Evolutionary conservation across 768 basidiomycete species (phyloP), one percentile per base, ranked within the genome.

Genomic region (Boletus reticulatus): DNA sequence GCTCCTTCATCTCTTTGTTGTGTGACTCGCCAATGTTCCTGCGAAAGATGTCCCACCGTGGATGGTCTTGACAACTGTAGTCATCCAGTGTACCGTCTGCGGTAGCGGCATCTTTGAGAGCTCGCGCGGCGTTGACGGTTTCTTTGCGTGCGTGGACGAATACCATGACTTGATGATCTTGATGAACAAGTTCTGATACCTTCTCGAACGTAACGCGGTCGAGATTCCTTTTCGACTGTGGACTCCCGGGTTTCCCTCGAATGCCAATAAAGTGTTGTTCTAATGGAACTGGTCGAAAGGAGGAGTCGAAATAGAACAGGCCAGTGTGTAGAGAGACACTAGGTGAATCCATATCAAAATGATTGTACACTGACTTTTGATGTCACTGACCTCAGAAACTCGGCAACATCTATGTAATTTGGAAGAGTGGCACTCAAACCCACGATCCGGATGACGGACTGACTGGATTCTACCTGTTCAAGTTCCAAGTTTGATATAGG

Each of bases 141-240:
- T 98, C 97, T 74, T 97, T 98, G 31, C 97, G 83, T 14, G 97
- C 93, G 71, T 99, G 97, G 10, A 99, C 97, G 65, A 99, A 99
- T 1, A 99, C 95, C 95, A 99, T 98, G 57, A 97, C 94, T 71
- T 98, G 97, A 73, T 99, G 97, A 4, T 95, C 97, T 62, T 86
- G 82, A n/a, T 75, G 79, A 29, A 98, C 91, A 7, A 98, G 77
- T 34, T 90, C 88, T 4, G 88, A 81, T 19, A 98, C 94, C 73
- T 96, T 98, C 62, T 95, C 80, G 62, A 89, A 98, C 2, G 91
- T 87, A 24, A 93, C 92, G 24, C 76, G 76, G 70, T 99, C 97
- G 49, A 98, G 78, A 63, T 95, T 96, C 65, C 84, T 89, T 61
- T 84, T 85, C n/a, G 87, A 86, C 22, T 78, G 78, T 2, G 73